phyloP scores from a whole-genome alignment of 139 green algal genomes.

The Diplosphaera chodatii region DNA sequence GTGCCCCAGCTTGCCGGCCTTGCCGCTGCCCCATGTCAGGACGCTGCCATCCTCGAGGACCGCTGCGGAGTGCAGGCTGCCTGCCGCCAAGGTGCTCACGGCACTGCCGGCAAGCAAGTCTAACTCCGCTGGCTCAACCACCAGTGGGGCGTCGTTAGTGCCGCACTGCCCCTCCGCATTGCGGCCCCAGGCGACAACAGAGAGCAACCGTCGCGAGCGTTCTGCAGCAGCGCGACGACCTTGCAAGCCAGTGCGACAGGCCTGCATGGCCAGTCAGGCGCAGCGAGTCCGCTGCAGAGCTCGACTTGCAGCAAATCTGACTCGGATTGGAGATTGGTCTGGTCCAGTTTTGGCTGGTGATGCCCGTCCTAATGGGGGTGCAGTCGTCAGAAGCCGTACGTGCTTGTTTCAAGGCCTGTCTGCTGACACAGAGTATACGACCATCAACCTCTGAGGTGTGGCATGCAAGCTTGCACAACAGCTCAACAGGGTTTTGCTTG shows the following conservation, averaged over 20 bases:
- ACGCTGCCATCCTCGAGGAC: conserved; percentile 32
- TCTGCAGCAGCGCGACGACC: neutral
- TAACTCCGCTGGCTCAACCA: conserved; percentile 32
- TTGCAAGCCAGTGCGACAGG: neutral
- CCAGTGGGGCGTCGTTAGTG: conserved; percentile 25
- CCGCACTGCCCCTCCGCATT: conserved; percentile 55
- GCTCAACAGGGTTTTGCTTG: too few relatives aligned
- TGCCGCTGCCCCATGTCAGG: conserved; percentile 54
- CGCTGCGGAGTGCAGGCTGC: conserved; percentile 35
- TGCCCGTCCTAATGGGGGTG: too few relatives aligned
- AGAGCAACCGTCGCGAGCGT: neutral
- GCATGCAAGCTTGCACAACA: too few relatives aligned
- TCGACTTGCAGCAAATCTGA: neutral
- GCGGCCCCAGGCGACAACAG: conserved; percentile 21
- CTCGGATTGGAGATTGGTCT: too few relatives aligned
- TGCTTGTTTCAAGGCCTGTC: too few relatives aligned
- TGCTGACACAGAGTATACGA: too few relatives aligned
- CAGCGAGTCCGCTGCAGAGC: too few relatives aligned
- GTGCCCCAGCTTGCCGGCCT: conserved; percentile 56
- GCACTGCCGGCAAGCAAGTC: conserved; percentile 20
- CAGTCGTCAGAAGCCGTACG: too few relatives aligned
- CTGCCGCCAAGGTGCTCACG: conserved; percentile 22
- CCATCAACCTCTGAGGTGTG: too few relatives aligned
- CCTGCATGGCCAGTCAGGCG: neutral
- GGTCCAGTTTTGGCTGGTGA: too few relatives aligned